Evolutionary conservation across 1,284 basidiomycete species (phyloP), one percentile per base, ranked within the genome.

Genomic region (Cryptococcus sp.): DNA sequence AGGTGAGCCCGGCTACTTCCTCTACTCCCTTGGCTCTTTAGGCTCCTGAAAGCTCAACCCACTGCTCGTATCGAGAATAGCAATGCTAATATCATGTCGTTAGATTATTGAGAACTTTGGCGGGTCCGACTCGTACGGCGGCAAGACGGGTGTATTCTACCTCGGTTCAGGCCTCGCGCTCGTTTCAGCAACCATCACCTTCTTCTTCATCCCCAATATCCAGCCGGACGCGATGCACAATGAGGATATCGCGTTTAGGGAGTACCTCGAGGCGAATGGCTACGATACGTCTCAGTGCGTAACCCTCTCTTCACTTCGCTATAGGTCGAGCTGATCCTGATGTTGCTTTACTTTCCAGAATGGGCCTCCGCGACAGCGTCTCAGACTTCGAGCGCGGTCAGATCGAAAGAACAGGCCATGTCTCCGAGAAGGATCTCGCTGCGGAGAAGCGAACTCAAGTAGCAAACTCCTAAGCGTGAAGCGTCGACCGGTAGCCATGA

Each of bases 241-340:
- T 48, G 91, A 93, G 78, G 91, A 94, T 76, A 78, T 72, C 42
- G 45, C 11, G 84, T 93, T 93, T 85, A 88, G 89, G 60, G 83
- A 83, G 66, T 92, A 92, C 73, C 83, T 93, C 54, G 86, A 86
- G 67, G 82, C 77, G 11, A 75, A 91, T 70, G 90, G 90, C 5
- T 93, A 85, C 70, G 90, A 93, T 71, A 87, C 86, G 42, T 81
- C 83, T 10, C 46, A 60, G 66, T 66, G 56, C 60, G 62, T 64
- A 13, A 35, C 13, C 10, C 31, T 13, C 25, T 42, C 40, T 50
- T 7, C 17, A 11, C 84, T 92, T 92, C 84, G 87, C 88, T 58
- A 82, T 82, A 66, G 41, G 3, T 27, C 17, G 15, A 73, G 90
- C 70, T 90, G 89, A 7, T 92, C 85, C 71, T 45, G n/a, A 46